phyloP scores from a whole-genome alignment of 257 asterid genomes.

The Gynochthodes officinalis region DNA sequence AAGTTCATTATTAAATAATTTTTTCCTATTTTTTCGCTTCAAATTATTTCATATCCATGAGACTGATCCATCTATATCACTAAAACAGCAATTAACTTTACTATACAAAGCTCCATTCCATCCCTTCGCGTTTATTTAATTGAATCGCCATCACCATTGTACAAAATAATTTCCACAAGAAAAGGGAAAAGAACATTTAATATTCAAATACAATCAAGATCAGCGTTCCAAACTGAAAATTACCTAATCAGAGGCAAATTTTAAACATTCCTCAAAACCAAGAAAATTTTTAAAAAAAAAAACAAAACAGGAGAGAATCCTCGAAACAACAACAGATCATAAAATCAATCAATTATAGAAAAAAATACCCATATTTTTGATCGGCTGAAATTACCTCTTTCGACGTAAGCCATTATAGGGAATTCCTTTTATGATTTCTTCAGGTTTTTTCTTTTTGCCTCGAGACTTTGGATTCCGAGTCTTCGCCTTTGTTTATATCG shows the following conservation, averaged over 20 bases:
- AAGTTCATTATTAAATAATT: background rate
- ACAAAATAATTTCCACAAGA: background rate
- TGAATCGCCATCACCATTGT: background rate
- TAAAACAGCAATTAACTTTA: background rate
- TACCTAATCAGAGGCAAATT: background rate
- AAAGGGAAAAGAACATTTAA: background rate
- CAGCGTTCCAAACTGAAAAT: background rate
- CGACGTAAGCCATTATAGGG: constrained; percentile 68
- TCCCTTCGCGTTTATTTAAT: background rate
- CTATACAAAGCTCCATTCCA: no score
- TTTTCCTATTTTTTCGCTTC: background rate
- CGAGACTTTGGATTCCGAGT: background rate
- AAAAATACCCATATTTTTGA: no score
- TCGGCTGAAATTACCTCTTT: constrained; percentile 43
- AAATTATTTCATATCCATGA: no score
- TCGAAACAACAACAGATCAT: background rate
- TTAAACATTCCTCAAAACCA: background rate
- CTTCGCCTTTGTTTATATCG: background rate
- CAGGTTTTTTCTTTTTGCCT: background rate
- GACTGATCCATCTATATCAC: background rate
- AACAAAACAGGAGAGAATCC: background rate
- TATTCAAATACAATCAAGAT: background rate
- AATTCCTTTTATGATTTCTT: background rate
- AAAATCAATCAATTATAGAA: no score
- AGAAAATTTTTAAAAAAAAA: background rate